These are phyloP conservation scores for Anthoceros angustus DNA, from an alignment of 225 moss, liverwort and hornwort species.

Conservation along the genomic window DNA sequence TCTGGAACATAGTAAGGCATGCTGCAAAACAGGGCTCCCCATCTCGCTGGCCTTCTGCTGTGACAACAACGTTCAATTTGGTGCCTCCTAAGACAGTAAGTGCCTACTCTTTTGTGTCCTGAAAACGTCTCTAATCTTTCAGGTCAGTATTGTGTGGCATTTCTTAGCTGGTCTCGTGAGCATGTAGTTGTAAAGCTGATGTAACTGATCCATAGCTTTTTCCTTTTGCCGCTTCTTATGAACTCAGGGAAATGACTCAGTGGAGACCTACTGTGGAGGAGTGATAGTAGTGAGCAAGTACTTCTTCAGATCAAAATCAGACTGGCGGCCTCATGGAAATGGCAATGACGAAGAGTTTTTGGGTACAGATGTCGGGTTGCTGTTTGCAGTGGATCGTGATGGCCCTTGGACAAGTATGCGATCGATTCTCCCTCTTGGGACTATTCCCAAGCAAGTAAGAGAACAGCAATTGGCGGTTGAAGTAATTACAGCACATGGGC, in stretches of 20 bases:
- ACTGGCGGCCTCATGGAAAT: slow-evolving; percentile 20
- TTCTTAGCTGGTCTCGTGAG: background rate
- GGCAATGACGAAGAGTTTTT: slow-evolving; percentile 40
- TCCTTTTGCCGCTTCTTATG: background rate
- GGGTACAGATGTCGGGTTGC: slow-evolving; percentile 67
- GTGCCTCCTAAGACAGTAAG: slow-evolving; percentile 25
- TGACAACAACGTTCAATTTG: slow-evolving; percentile 48
- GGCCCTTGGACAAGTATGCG: slow-evolving; percentile 91
- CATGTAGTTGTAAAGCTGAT: no score
- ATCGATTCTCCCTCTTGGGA: slow-evolving; percentile 59
- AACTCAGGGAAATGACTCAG: slow-evolving; percentile 34
- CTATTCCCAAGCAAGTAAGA: slow-evolving; percentile 55
- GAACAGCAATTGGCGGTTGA: slow-evolving; percentile 56
- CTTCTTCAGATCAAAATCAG: slow-evolving; percentile 52
- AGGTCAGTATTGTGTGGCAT: background rate
- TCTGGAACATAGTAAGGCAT: slow-evolving; percentile 68
- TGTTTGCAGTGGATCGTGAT: slow-evolving; percentile 49
- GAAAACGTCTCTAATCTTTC: background rate
- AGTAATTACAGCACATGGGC: slow-evolving; percentile 57
- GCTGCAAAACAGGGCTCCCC: slow-evolving; percentile 50
- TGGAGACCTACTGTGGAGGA: slow-evolving; percentile 49
- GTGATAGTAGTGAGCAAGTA: slow-evolving; percentile 61
- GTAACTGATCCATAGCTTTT: background rate
- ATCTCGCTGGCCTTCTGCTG: slow-evolving; percentile 38
- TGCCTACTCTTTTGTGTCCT: background rate